Base-by-base conservation (phyloP, 306 rosid genomes). In the Canavalia ensiformis region DNA sequence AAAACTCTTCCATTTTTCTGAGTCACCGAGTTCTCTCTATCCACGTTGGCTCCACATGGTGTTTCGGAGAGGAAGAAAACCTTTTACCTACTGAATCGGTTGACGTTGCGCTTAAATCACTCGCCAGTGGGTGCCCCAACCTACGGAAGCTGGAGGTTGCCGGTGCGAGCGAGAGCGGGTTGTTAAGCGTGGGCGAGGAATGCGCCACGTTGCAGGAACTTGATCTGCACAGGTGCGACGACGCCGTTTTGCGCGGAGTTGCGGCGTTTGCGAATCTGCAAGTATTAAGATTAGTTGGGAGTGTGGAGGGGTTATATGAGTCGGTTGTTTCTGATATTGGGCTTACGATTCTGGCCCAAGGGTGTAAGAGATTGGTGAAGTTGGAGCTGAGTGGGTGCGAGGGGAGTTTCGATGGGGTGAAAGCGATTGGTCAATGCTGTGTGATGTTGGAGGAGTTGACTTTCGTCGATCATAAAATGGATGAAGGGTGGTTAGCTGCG, bases 371-470 rank as follows among this genome's bases (percentile, higher is more conserved):
- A 81, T 7, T 94, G 70, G 96, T 94, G 81, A 94, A 90, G 87
- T 91, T 94, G 46, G 97, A 94, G 85, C 97, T 94, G 4, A 51
- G 68, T 49, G 97, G 97, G 4, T 94, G 97, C 58, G 96, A 94
- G 66, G 98, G 98, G 28, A 90, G 98, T 75, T 94, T 88, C 37
- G 98, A 92, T 74, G 97, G 98, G 82, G 76, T 94, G 35, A 94
- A 94, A 81, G 97, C 98, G 1, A 88, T 94, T 52, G 98, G 97
- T 63, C 87, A 86, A 77, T 94, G 98, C 50, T 94, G 98, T 78
- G 89, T 83, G 54, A 94, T 94, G 98, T 68, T 94, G 84, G 98
- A 94, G 86, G 98, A 94, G 30, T 75, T 94, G 81, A 85, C 78
- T 1, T 2, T 92, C 30, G 84, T 85, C 58, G 94, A 92, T 81